These are phyloP conservation scores for Quaeritorhiza haematococci DNA, from an alignment of 371 early-diverging fungal genomes.

Conservation along the genomic window DNA sequence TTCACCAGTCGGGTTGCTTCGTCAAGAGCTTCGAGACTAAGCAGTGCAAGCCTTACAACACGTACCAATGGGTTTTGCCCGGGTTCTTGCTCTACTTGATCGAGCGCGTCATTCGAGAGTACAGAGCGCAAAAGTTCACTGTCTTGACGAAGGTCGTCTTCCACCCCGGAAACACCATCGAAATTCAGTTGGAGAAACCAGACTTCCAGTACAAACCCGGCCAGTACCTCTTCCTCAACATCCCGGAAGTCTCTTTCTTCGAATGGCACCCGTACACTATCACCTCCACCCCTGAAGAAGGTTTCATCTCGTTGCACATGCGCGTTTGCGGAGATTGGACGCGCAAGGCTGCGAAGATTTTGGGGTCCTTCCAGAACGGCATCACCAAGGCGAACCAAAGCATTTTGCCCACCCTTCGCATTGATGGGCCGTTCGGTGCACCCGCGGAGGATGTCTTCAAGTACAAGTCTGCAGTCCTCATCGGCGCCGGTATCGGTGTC, in stretches of 20 bases:
- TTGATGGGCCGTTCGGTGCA: conserved; percentile 29
- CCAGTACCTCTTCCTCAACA: conserved; percentile 66
- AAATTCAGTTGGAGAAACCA: conserved; percentile 60
- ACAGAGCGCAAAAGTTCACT: conserved; percentile 43
- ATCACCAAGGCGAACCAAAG: conserved; percentile 14
- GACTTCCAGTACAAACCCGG: conserved; percentile 61
- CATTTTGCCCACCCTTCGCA: conserved; percentile 16
- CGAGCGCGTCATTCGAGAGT: conserved; percentile 53
- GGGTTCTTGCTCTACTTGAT: conserved; percentile 51
- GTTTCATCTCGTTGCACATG: conserved; percentile 34
- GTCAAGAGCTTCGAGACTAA: conserved; percentile 30
- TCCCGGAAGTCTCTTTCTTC: conserved; percentile 52
- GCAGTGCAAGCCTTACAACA: conserved; percentile 44
- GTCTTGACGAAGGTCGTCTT: conserved; percentile 58
- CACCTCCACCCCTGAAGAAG: conserved; percentile 36
- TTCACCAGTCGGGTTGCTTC: conserved; percentile 63
- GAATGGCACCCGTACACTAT: conserved; percentile 48
- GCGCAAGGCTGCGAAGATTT: conserved; percentile 14
- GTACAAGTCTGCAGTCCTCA: conserved; percentile 63
- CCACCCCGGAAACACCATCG: conserved; percentile 67
- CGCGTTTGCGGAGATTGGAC: conserved; percentile 43
- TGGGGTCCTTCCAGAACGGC: conserved; percentile 23
- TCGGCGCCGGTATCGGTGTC: conserved; percentile 67
- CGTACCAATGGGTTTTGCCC: conserved; percentile 41
- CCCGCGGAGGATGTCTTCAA: conserved; percentile 76